Percentiles rank a stretch among this genome's conserved stretches.
These are phyloP conservation scores for Schizosaccharomyces octosporus DNA, from an alignment of 805 yeast genomes.

Conservation along the genomic window DNA sequence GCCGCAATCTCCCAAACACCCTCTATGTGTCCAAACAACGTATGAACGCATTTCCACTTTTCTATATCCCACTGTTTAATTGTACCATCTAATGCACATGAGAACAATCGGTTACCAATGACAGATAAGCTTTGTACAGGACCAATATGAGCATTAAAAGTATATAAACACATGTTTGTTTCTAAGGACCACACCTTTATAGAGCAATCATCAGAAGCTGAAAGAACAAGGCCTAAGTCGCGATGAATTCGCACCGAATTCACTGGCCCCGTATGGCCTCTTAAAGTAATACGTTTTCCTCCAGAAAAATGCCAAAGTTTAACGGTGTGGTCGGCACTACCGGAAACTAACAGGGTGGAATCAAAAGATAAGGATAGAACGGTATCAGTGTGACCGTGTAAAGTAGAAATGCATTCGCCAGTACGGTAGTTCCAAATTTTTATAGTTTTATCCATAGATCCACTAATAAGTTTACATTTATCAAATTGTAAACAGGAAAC, in stretches of 20 bases:
- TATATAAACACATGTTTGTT: slow-evolving; percentile 51
- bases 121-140: slow-evolving; percentile 88
- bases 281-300: slow-evolving; percentile 68
- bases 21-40: slow-evolving; percentile 93
- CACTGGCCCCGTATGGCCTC: slow-evolving; percentile 88
- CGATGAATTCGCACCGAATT: slow-evolving; percentile 72
- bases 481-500: slow-evolving; percentile 71
- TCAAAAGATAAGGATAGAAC: slow-evolving; percentile 68
- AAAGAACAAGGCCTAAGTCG: slow-evolving; percentile 50
- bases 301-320: slow-evolving; percentile 93
- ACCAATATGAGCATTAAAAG: slow-evolving; percentile 74
- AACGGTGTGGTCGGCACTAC: slow-evolving; percentile 76
- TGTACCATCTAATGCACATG: slow-evolving; percentile 90
- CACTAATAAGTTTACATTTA: slow-evolving; percentile 69
- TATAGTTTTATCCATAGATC: slow-evolving; percentile 73
- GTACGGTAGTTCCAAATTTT: slow-evolving; percentile 90
- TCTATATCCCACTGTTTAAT: slow-evolving; percentile 85
- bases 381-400: slow-evolving; percentile 73
- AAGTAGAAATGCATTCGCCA: slow-evolving; percentile 82
- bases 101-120: slow-evolving; percentile 40
- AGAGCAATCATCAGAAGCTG: slow-evolving; percentile 79
- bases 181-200: slow-evolving; percentile 84
- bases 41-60: slow-evolving; percentile 69
- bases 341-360: slow-evolving; percentile 64
- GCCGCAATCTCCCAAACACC: slow-evolving; percentile 96